Evolutionary conservation across 495 filamentous ascomycete species (phyloP).

Genomic region (Annulohypoxylon nitens): DNA sequence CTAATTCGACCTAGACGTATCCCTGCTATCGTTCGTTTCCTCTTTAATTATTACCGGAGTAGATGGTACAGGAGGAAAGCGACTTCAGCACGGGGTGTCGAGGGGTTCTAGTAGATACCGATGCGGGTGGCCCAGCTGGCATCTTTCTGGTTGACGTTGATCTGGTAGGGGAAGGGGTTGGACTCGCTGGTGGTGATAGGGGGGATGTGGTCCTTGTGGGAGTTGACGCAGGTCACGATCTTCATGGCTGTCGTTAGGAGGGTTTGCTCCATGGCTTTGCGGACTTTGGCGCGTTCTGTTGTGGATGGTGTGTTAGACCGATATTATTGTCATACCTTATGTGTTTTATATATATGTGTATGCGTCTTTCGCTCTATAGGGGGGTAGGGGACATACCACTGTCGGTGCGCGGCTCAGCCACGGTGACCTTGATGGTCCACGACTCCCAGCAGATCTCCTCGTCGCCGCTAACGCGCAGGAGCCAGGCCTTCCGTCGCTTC

Average conservation of each 20-base stretch:
- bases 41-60: neutral
- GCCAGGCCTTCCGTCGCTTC: conserved; percentile 85
- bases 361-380: conserved; percentile 78
- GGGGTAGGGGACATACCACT: conserved; percentile 70
- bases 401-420: conserved; percentile 89
- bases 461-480: conserved; percentile 76
- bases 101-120: conserved; percentile 75
- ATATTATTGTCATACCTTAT: too few species aligned
- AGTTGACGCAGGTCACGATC: conserved; percentile 85
- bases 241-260: conserved; percentile 88
- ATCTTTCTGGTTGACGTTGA: conserved; percentile 81
- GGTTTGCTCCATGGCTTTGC: conserved; percentile 86
- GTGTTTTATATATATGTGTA: too few species aligned
- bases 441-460: conserved; percentile 98
- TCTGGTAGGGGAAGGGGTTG: conserved; percentile 96
- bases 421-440: conserved; percentile 92
- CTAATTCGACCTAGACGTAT: too few species aligned
- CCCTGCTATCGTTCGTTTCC: neutral
- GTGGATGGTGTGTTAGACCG: too few species aligned
- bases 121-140: conserved; percentile 86
- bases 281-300: conserved; percentile 90
- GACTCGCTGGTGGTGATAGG: conserved; percentile 93
- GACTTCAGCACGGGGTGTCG: neutral
- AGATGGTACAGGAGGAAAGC: neutral
- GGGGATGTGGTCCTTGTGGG: conserved; percentile 95